phyloP scores from a whole-genome alignment of 2,329 filamentous ascomycete species.

The Plectosphaerella plurivora region DNA sequence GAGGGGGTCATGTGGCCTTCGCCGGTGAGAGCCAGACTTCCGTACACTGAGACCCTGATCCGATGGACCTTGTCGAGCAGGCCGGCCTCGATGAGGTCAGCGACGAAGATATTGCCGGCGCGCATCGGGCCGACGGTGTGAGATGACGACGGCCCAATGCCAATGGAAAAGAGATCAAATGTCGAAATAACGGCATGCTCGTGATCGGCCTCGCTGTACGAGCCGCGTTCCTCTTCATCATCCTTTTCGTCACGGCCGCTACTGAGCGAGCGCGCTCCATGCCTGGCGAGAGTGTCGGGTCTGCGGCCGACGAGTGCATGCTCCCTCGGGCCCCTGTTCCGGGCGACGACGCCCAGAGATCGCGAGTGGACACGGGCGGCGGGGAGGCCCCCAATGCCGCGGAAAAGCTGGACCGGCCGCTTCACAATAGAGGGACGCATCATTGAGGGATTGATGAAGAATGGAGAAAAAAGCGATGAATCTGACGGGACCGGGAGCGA shows the following conservation, averaged over 20 bases:
- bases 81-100: conserved; percentile 39
- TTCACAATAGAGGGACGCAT: conserved; percentile 1
- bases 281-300: background rate
- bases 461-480: no score
- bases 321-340: background rate
- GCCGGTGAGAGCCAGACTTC: conserved; percentile 44
- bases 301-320: background rate
- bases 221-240: conserved; percentile 29
- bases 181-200: conserved; percentile 49
- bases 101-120: conserved; percentile 46
- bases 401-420: background rate
- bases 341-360: background rate
- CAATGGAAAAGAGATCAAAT: conserved; percentile 47
- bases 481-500: no score
- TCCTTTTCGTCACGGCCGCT: conserved; percentile 13
- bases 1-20: conserved; percentile 49
- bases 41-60: conserved; percentile 44
- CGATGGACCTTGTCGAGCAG: conserved; percentile 39
- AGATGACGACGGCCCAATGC: conserved; percentile 46
- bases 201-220: conserved; percentile 43
- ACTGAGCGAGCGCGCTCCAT: conserved; percentile 2
- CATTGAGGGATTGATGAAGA: no score
- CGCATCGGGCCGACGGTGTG: conserved; percentile 49
- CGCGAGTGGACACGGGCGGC: background rate
- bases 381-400: background rate